Conservation (phyloP, 176 grass and related monocot genomes). For the Tillandsia leiboldiana region DNA sequence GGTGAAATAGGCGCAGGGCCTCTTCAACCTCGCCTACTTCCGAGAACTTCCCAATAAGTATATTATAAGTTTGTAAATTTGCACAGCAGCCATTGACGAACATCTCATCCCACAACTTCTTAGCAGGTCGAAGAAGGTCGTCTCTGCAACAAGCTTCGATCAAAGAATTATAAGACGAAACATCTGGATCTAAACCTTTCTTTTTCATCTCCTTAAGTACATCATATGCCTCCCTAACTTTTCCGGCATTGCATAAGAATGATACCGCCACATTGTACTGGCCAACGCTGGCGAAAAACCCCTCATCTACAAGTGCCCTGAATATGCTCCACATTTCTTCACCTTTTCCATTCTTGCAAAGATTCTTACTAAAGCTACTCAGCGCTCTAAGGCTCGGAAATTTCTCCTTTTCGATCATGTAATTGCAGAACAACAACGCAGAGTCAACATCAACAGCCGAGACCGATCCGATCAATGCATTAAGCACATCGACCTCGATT, state of each 20-base stretch:
- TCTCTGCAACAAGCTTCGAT: conserved; percentile 68
- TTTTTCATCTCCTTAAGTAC: conserved; percentile 73
- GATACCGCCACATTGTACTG: conserved; percentile 58
- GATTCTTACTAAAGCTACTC: conserved; percentile 35
- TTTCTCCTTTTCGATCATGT: conserved; percentile 49
- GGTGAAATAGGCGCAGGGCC: conserved; percentile 51
- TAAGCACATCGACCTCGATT: conserved; percentile 51
- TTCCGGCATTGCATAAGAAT: conserved; percentile 75
- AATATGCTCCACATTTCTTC: conserved; percentile 56
- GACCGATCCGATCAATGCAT: conserved; percentile 46
- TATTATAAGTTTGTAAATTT: conserved; percentile 87
- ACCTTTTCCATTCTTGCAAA: conserved; percentile 58
- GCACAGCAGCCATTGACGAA: conserved; percentile 54
- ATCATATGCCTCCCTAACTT: conserved; percentile 85
- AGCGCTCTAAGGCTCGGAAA: conserved; percentile 38
- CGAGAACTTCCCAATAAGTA: conserved; percentile 67
- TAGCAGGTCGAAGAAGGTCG: conserved; percentile 72
- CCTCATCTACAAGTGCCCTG: conserved; percentile 47
- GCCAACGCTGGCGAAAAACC: conserved; percentile 26
- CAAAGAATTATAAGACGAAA: conserved; percentile 69
- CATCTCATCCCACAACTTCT: conserved; percentile 98
- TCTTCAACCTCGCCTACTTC: conserved; percentile 55
- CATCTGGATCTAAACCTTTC: conserved; percentile 46
- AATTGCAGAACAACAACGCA: conserved; percentile 58
- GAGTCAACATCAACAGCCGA: conserved; percentile 50